These are phyloP conservation scores for Aspergillus taichungensis DNA, from an alignment of 495 filamentous ascomycete species.

Conservation along the genomic window DNA sequence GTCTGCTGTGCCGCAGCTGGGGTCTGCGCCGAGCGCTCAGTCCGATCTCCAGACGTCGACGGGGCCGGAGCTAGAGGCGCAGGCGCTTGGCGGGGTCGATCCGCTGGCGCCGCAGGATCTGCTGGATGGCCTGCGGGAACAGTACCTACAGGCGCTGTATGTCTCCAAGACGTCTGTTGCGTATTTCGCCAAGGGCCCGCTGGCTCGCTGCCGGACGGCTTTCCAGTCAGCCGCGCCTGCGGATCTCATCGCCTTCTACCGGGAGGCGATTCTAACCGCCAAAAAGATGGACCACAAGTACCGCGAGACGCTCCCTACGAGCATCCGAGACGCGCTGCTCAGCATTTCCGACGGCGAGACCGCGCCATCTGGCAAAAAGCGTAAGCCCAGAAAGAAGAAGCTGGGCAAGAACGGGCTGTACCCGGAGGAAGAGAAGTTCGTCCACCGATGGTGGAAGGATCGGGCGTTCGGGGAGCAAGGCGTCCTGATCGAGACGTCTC, in stretches of 20 bases:
- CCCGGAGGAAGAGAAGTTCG: constrained; percentile 61
- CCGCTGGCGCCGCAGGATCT: constrained; percentile 51
- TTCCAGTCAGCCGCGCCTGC: constrained; percentile 43
- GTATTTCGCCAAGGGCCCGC: constrained; percentile 93
- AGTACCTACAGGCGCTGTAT: constrained; percentile 87
- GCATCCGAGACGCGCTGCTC: constrained; percentile 56
- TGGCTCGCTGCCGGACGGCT: constrained; percentile 74
- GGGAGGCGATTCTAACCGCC: constrained; percentile 60
- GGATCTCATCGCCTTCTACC: constrained; percentile 59
- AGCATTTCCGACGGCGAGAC: constrained; percentile 52
- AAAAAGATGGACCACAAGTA: constrained; percentile 84
- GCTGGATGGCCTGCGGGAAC: constrained; percentile 57
- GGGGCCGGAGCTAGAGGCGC: constrained; percentile 6
- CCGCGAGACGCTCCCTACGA: constrained; percentile 59
- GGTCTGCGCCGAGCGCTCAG: constrained; percentile 6
- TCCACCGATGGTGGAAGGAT: constrained; percentile 70
- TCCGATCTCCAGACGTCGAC: neutral
- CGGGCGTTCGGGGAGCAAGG: constrained; percentile 34
- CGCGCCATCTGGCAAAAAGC: constrained; percentile 39
- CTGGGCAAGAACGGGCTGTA: constrained; percentile 72
- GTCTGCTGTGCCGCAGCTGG: constrained; percentile 8
- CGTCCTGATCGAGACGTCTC: constrained; percentile 27
- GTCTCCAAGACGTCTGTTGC: constrained; percentile 86
- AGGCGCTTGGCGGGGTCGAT: constrained; percentile 9
- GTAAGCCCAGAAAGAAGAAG: constrained; percentile 60